These are phyloP conservation scores for Dictyostelium intermedium DNA, from an alignment of 78 protist species.

Conservation along the genomic window DNA sequence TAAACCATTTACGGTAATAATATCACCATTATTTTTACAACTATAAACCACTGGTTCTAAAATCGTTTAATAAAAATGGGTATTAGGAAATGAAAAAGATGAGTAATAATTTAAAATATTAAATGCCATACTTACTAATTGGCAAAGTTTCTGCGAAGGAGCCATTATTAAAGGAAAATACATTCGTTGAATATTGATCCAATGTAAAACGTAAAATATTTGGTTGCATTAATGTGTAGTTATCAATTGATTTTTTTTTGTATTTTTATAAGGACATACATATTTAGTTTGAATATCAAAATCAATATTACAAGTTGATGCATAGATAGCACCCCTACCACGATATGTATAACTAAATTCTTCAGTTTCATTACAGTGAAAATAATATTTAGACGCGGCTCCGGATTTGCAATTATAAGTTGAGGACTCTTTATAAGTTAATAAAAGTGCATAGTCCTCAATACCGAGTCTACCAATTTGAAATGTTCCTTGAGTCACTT, in stretches of 20 bases:
- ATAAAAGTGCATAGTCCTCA: neutral
- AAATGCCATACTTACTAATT: neutral
- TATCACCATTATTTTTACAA: neutral
- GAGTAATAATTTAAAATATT: neutral
- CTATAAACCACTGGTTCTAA: neutral
- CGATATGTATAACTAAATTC: neutral
- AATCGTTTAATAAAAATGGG: neutral
- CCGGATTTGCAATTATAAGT: too few species aligned
- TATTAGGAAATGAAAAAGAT: too few species aligned
- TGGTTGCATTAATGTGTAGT: neutral
- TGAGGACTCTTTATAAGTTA: neutral
- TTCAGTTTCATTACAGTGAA: neutral
- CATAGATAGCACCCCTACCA: neutral
- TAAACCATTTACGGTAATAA: neutral
- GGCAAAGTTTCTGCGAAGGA: neutral
- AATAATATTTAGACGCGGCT: neutral
- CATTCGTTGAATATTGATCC: neutral
- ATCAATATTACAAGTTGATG: neutral
- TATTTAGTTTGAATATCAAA: neutral
- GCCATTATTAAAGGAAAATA: neutral
- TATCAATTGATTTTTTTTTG: neutral
- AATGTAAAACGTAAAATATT: neutral
- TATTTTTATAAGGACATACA: neutral
- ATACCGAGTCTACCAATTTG: neutral
- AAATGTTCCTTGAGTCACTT: neutral